These are phyloP conservation scores for Malus orientalis DNA, from an alignment of 306 rosid genomes.

Conservation along the genomic window DNA sequence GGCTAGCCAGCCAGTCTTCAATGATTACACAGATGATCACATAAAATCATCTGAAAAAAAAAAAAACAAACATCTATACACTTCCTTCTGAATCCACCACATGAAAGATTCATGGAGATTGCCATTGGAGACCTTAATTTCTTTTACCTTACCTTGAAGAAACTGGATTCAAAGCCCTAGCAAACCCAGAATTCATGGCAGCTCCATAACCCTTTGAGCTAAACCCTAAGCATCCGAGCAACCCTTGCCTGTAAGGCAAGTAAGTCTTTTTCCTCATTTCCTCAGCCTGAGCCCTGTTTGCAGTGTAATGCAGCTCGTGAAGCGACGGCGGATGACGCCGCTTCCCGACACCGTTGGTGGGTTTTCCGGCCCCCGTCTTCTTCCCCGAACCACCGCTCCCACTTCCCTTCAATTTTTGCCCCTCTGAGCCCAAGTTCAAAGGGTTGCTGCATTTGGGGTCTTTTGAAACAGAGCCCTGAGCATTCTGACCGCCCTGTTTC, in stretches of 20 bases:
- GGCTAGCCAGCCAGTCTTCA: conserved; percentile 1
- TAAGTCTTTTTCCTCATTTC: conserved; percentile 90
- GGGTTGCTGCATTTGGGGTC: conserved; percentile 13
- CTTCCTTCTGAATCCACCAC: conserved; percentile 9
- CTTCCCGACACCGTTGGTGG: conserved; percentile 72
- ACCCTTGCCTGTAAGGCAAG: conserved; percentile 83
- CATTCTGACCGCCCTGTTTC: not conserved
- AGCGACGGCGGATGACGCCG: conserved; percentile 69
- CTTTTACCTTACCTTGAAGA: conserved; percentile 61
- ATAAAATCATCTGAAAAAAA: conserved; percentile 4
- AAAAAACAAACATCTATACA: conserved; percentile 24
- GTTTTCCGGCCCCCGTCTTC: conserved; percentile 46
- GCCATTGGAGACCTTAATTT: not conserved
- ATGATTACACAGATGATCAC: conserved; percentile 15
- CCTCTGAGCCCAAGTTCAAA: conserved; percentile 15
- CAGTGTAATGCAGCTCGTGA: conserved; percentile 89
- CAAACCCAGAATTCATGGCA: conserved; percentile 86
- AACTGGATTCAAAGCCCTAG: conserved; percentile 90
- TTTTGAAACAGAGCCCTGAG: conserved; percentile 14
- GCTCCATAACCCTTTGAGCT: conserved; percentile 96
- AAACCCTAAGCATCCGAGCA: conserved; percentile 91
- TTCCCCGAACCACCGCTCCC: conserved; percentile 24
- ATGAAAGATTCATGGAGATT: not conserved
- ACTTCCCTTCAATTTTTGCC: conserved; percentile 21
- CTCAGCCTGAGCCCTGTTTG: conserved; percentile 83